Base-by-base conservation (phyloP, 768 basidiomycete genomes). In the Lentinula raphanica region DNA sequence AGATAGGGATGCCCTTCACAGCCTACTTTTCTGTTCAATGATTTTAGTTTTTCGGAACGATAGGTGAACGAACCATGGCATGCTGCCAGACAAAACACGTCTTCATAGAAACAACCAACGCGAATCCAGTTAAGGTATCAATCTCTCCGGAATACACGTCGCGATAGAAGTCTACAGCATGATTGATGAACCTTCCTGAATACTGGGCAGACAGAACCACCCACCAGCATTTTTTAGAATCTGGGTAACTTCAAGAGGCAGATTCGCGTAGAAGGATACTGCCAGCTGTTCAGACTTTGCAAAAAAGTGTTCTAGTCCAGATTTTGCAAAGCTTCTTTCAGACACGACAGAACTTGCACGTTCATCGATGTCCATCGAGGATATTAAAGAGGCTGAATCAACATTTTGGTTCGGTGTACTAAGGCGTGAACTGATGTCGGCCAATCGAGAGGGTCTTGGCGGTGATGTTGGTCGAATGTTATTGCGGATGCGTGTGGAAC, bases 21-120 rank as follows among this genome's bases (percentile, higher is more conserved):
- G 85, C 82, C 76, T 85, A 54, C 5, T 49, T 28, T 29, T 28
- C 45, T 12, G 31, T 48, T 17, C 40, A 45, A 48, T 53, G 32
- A 53, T 38, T 27, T n/a, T n/a, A n/a, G n/a, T n/a, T n/a, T n/a
- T n/a, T n/a, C n/a, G n/a, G n/a, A n/a, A n/a, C n/a, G n/a, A n/a
- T n/a, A 15, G 38, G 21, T 38, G 29, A 49, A 66, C 72, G 56
- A 61, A 82, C 86, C 70, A 88, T 85, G 42, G 85, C 80, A 72
- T 92, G 87, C 60, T 89, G 87, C 90, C 90, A 92, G 48, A 91
- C 86, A 70, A 89, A 92, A 68, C 88, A 91, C 8, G 87, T 89
- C 65, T 82, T 81, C 6, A 76, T 72, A 25, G 90, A 90, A 17
- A 83, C 81, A 23, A 90, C 81, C 38, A 92, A 79, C 11, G 89